Evolutionary conservation across 331 rosid species (phyloP).

Genomic region (Telfairia occidentalis): DNA sequence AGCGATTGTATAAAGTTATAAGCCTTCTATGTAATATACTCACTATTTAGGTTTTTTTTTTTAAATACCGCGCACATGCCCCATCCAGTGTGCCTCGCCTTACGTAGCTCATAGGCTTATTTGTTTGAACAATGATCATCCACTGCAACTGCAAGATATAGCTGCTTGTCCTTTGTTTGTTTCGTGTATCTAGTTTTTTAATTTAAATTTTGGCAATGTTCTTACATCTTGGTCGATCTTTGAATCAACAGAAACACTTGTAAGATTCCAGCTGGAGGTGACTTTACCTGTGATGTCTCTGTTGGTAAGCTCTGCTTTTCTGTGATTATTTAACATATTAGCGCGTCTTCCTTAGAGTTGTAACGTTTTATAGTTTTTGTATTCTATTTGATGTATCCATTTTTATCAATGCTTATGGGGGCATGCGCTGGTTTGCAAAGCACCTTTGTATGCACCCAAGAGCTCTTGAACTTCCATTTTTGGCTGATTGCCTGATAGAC

Average conservation of each 20-base stretch:
- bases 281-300: constrained; percentile 44
- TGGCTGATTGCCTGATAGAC: neutral
- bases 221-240: constrained; percentile 14
- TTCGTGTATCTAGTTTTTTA: neutral
- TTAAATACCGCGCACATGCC: too few species aligned
- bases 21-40: neutral
- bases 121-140: neutral
- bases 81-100: neutral
- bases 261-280: constrained; percentile 43
- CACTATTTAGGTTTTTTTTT: too few species aligned
- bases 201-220: neutral
- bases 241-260: constrained; percentile 39
- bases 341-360: neutral
- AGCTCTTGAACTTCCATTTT: neutral
- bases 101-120: neutral
- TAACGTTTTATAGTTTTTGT: neutral
- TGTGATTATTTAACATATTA: neutral
- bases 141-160: neutral
- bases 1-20: neutral
- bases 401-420: neutral
- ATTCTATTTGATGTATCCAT: neutral
- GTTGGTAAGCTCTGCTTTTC: constrained; percentile 35
- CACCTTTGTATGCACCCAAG: neutral
- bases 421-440: neutral
- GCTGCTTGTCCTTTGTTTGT: neutral